Evolutionary conservation across 1,284 basidiomycete species (phyloP), one percentile per base, ranked within the genome.

Genomic region (Cryptococcus floricola): DNA sequence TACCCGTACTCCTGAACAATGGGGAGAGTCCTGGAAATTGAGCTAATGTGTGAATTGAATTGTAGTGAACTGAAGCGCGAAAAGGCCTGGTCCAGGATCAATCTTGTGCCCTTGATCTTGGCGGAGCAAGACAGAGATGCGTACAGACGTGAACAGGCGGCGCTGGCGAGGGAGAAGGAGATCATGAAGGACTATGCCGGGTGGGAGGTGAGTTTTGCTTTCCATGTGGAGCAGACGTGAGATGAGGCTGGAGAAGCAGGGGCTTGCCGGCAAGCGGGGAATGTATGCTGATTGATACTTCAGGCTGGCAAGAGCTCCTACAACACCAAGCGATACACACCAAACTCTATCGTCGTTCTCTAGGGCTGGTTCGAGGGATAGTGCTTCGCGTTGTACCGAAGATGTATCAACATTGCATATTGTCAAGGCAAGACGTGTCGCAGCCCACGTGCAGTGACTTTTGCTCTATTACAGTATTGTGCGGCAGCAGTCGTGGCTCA

Each of bases 181-280:
- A 91, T 98, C 71, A 98, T 98, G 94, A 91, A 90, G 80, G 89
- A 93, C 70, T 92, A 97, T 41, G 83, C 83, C 53, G 91, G 85
- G 53, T 98, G 95, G 95, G 86, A 91, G 89, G 92, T 93, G 77
- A 75, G 89, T 83, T 25, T 14, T 41, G n/a, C 12, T 19, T 28
- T 23, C 23, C 43, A 18, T 48, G 27, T 44, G 28, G 8, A 31
- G 2, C 10, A 38, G 27, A 10, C 39, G 19, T 5, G 18, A 19
- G 41, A 28, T 53, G 52, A 50, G 39, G 13, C 13, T 5, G 46
- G 31, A n/a, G 28, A 31, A 37, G 13, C 31, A 34, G 10, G 31
- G 31, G 31, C 7, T 10, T 34, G 31, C 10, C 7, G 31, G 31
- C 31, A 34, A 34, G 31, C 10, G 6, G 31, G 31, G 31, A 5